Evolutionary conservation across 164 flowering plant species (phyloP).

Genomic region (Sextonia rubra): DNA sequence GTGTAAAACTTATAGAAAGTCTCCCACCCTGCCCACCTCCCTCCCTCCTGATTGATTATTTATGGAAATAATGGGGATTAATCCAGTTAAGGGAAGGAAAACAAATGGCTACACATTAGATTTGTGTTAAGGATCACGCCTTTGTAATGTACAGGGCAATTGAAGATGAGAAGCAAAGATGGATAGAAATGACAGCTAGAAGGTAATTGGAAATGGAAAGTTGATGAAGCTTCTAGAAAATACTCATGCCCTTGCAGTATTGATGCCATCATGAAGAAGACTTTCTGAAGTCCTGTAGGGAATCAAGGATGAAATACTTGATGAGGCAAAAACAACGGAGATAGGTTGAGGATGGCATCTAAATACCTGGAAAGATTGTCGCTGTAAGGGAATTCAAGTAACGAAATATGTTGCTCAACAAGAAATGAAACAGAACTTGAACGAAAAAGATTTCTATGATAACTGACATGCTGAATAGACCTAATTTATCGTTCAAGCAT

Average conservation of each 20-base stretch:
- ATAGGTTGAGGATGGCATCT: background rate
- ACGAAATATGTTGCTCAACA: background rate
- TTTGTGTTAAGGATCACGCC: no score
- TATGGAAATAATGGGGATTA: no score
- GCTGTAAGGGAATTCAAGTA: background rate
- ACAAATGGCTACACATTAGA: no score
- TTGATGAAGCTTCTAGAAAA: background rate
- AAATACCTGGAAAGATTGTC: no score
- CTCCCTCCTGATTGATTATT: no score
- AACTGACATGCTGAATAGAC: background rate
- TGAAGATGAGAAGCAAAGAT: background rate
- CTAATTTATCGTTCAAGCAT: background rate
- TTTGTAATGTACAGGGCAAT: background rate
- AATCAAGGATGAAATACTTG: background rate
- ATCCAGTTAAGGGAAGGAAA: no score
- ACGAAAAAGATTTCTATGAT: background rate
- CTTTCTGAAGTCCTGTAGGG: no score
- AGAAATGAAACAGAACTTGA: background rate
- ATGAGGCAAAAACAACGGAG: background rate
- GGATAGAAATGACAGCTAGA: background rate
- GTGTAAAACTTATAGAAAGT: no score
- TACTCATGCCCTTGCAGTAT: background rate
- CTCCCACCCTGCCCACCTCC: no score
- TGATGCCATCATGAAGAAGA: no score
- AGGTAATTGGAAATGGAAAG: background rate